Conservation (phyloP, 305 asterid genomes). For the Andrographis paniculata region DNA sequence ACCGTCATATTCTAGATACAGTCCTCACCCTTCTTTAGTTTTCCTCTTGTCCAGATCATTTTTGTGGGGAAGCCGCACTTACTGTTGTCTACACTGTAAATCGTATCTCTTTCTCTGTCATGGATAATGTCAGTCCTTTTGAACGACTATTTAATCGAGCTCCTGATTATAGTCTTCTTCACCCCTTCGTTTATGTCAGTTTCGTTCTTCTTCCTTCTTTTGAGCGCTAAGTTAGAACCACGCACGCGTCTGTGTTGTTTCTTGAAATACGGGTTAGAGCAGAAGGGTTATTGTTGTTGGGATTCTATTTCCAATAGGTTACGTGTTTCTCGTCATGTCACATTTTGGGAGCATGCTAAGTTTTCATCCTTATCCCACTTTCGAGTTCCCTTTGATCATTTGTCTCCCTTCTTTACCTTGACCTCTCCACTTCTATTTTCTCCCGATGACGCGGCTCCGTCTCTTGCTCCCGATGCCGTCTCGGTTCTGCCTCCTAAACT, state of each 20-base stretch:
- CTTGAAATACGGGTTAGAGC: background rate
- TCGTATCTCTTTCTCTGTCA: no score
- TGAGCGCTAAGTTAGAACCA: background rate
- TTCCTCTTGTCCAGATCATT: no score
- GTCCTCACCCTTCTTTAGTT: no score
- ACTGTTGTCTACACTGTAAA: no score
- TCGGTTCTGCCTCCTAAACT: background rate
- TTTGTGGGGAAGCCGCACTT: no score
- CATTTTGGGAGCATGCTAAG: background rate
- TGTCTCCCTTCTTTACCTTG: background rate
- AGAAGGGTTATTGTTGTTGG: no score
- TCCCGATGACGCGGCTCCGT: background rate
- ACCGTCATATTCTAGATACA: no score
- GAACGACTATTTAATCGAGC: no score
- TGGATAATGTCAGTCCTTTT: no score
- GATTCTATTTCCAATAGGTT: background rate
- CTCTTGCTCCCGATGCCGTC: background rate
- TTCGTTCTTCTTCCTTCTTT: background rate
- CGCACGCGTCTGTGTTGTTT: background rate
- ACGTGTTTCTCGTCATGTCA: background rate
- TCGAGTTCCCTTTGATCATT: no score
- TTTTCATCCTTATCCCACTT: background rate
- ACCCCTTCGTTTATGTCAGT: background rate
- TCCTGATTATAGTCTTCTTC: no score
- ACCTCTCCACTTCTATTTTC: background rate